Evolutionary conservation across 805 yeast genomes (phyloP), one percentile per base, ranked within the genome.

Genomic region (Cyberlindnera maritima): DNA sequence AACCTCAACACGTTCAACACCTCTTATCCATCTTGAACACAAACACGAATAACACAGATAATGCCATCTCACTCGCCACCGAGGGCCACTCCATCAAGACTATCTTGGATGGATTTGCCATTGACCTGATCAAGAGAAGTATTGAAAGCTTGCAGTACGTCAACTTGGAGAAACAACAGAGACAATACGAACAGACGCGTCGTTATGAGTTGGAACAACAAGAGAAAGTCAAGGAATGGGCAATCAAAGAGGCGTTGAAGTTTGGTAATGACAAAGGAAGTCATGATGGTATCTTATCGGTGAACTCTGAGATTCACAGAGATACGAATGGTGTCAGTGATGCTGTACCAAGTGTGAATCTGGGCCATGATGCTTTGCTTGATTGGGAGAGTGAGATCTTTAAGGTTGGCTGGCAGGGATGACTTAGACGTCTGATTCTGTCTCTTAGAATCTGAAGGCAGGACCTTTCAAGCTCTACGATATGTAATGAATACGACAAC

Each of bases 61-160:
- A 39, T 10, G 62, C 62, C 1, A 47, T 59, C 10, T 35, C 46
- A 8, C 36, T 60, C 2, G 59, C 61, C 1, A 49, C 50, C 18
- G 56, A 56, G 18, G 64, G 64, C 0, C 53, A 51, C 40, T 59
- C 64, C 10, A 60, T 60, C n/a, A 43, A 45, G 19, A 31, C 47
- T 2, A 50, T 56, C n/a, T 42, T 59, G 8, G 57, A 59, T 40
- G 43, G 39, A 3, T 46, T 52, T 17, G 50, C 60, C 2, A 51
- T 58, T 12, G 60, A 58, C 20, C 43, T 59, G 36, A 50, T 57
- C 11, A 56, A 56, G 31, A 52, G 52, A 33, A 49, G 57, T 29
- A 58, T 59, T 8, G 48, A 50, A 11, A 50, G 55, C 33, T 26
- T 59, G n/a, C 46, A 55, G 29, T 57, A 53, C 20, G 51, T 59